Evolutionary conservation across 2,329 filamentous ascomycete species (phyloP).

Genomic region (Penicillium sp.): DNA sequence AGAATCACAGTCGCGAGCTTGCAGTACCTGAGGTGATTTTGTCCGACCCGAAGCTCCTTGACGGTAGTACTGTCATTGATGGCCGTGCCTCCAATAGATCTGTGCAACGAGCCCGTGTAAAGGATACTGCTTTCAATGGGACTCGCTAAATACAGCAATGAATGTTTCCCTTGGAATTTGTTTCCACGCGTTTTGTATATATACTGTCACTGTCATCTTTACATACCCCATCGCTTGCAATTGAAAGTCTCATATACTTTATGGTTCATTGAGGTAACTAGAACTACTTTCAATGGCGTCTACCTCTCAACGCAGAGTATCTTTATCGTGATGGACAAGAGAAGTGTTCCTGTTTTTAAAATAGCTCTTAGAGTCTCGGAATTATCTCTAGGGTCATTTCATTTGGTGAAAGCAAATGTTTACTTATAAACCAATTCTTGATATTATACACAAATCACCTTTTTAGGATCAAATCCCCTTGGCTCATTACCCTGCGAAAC

Average conservation of each 20-base stretch:
- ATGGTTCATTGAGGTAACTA: too few species aligned
- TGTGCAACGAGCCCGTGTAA: conserved; percentile 7
- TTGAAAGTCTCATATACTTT: background rate
- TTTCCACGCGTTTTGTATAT: background rate
- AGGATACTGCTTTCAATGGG: conserved; percentile 7
- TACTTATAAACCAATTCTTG: background rate
- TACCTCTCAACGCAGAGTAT: too few species aligned
- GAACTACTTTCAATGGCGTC: too few species aligned
- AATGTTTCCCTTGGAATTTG: background rate
- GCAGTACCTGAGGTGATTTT: background rate
- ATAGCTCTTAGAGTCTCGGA: background rate
- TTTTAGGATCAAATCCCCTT: conserved; percentile 2
- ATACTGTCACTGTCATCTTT: background rate
- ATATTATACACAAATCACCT: conserved; percentile 5
- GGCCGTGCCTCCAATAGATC: conserved; percentile 23
- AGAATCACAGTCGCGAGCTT: conserved; percentile 57
- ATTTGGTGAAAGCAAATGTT: too few species aligned
- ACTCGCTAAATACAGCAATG: background rate
- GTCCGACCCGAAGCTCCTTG: conserved; percentile 4
- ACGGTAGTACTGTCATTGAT: conserved; percentile 9
- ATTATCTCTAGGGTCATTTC: too few species aligned
- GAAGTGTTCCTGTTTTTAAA: background rate
- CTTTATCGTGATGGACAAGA: background rate
- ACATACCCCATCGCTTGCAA: conserved; percentile 9
- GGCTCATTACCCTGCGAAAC: conserved; percentile 25